Evolutionary conservation across 2,329 filamentous ascomycete genomes (phyloP).

Genomic region (Arthrobotrys sphaeroides): DNA sequence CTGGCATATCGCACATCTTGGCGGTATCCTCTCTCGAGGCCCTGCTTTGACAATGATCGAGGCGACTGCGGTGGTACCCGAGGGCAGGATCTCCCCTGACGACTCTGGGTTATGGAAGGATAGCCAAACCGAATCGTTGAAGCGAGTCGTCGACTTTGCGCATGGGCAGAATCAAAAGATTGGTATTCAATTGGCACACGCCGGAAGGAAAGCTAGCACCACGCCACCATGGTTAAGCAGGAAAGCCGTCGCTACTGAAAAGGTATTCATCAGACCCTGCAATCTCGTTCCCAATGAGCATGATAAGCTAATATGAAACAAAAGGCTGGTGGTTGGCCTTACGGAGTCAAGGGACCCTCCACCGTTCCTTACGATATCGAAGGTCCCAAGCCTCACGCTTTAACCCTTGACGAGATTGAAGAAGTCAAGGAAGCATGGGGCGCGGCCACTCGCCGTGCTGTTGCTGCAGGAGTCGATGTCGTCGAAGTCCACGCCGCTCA

Average conservation of each 20-base stretch:
- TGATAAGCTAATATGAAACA: background rate
- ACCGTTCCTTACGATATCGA: slow-evolving; percentile 61
- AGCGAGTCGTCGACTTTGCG: slow-evolving; percentile 77
- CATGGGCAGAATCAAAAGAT: slow-evolving; percentile 81
- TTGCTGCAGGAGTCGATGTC: slow-evolving; percentile 60
- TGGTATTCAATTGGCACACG: slow-evolving; percentile 83
- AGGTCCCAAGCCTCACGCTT: slow-evolving; percentile 57
- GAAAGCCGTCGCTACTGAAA: slow-evolving; percentile 66
- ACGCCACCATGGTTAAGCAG: slow-evolving; percentile 71
- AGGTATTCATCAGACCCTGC: background rate
- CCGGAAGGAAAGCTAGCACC: slow-evolving; percentile 74
- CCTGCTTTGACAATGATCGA: slow-evolving; percentile 79
- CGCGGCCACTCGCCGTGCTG: slow-evolving; percentile 59
- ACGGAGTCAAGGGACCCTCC: slow-evolving; percentile 67
- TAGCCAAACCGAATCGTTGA: slow-evolving; percentile 77
- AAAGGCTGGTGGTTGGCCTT: slow-evolving; percentile 67
- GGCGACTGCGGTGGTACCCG: slow-evolving; percentile 76
- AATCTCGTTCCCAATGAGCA: background rate
- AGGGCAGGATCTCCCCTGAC: slow-evolving; percentile 84
- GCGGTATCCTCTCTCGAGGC: slow-evolving; percentile 79
- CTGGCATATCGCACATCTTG: slow-evolving; percentile 84
- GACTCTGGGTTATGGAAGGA: slow-evolving; percentile 86
- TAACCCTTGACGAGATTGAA: slow-evolving; percentile 60
- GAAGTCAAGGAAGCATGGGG: slow-evolving; percentile 59
- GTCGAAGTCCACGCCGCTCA: slow-evolving; percentile 68